phyloP scores from a whole-genome alignment of 169 alveolate species.

The Cryptosporidium ryanae region DNA sequence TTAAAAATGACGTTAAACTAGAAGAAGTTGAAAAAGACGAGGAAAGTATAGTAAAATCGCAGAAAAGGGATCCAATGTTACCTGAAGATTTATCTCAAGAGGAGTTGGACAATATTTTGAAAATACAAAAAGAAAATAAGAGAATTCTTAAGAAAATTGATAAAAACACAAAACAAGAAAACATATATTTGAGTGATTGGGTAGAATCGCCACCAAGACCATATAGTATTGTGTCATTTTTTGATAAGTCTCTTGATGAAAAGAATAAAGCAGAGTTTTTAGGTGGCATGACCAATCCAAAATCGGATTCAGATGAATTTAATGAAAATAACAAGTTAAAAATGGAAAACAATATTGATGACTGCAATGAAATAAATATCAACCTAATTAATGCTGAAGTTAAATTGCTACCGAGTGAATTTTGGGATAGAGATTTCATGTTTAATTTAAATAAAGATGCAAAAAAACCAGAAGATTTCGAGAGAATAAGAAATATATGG shows the following conservation, averaged over 20 bases:
- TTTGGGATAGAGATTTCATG: slow-evolving; percentile 68
- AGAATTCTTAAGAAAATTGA: neutral
- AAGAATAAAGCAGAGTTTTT: slow-evolving; percentile 16
- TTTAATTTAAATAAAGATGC: slow-evolving; percentile 22
- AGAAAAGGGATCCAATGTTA: slow-evolving; percentile 50
- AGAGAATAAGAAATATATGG: slow-evolving; percentile 37
- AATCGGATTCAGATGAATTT: neutral
- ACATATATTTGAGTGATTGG: slow-evolving; percentile 42
- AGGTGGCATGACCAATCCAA: neutral
- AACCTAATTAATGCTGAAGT: slow-evolving; percentile 6
- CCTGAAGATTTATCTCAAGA: slow-evolving; percentile 49
- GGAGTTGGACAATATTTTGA: slow-evolving; percentile 8
- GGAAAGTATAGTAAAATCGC: neutral
- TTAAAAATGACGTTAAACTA: neutral
- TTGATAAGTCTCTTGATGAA: slow-evolving; percentile 23
- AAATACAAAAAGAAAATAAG: slow-evolving; percentile 22
- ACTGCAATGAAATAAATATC: slow-evolving; percentile 14
- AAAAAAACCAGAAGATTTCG: slow-evolving; percentile 44
- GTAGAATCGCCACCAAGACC: slow-evolving; percentile 59
- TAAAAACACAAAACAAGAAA: neutral
- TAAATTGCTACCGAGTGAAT: slow-evolving; percentile 9
- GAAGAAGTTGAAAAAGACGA: neutral
- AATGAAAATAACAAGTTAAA: neutral
- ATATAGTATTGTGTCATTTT: slow-evolving; percentile 8
- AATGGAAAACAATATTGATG: neutral